Evolutionary conservation across 1,284 basidiomycete genomes (phyloP).

Genomic region (Leccinum pachyderme): DNA sequence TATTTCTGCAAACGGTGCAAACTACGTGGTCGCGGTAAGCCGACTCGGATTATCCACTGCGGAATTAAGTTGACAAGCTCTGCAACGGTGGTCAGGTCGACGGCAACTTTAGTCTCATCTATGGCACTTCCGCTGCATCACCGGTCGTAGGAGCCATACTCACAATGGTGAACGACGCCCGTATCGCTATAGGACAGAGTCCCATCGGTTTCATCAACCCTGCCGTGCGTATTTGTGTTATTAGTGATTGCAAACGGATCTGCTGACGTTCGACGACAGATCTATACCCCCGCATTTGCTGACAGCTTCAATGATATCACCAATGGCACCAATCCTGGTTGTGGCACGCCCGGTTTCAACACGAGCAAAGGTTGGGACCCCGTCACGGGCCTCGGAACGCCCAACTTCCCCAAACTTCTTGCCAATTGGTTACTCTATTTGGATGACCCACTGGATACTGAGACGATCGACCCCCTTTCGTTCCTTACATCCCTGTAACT

Average conservation of each 20-base stretch:
- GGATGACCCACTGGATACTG: background rate
- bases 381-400: constrained; percentile 39
- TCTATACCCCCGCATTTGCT: constrained; percentile 25
- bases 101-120: constrained; percentile 36
- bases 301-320: constrained; percentile 44
- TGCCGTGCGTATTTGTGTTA: constrained; percentile 17
- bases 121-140: constrained; percentile 40
- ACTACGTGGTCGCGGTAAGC: constrained; percentile 38
- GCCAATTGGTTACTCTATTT: constrained; percentile 7
- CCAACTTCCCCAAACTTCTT: constrained; percentile 28
- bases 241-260: background rate
- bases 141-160: constrained; percentile 47
- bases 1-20: constrained; percentile 40
- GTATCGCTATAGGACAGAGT: constrained; percentile 36
- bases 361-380: constrained; percentile 41
- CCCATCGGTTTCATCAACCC: constrained; percentile 44
- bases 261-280: constrained; percentile 16
- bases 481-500: background rate
- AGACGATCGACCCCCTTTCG: too few relatives aligned
- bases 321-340: constrained; percentile 43
- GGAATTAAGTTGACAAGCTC: background rate
- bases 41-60: background rate
- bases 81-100: constrained; percentile 22
- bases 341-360: constrained; percentile 38
- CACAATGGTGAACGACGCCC: constrained; percentile 49